Percentiles rank a stretch among this genome's conserved stretches.
Evolutionary conservation across 1,139 yeast genomes (phyloP).

Genomic region (Candida sanyaensis): DNA sequence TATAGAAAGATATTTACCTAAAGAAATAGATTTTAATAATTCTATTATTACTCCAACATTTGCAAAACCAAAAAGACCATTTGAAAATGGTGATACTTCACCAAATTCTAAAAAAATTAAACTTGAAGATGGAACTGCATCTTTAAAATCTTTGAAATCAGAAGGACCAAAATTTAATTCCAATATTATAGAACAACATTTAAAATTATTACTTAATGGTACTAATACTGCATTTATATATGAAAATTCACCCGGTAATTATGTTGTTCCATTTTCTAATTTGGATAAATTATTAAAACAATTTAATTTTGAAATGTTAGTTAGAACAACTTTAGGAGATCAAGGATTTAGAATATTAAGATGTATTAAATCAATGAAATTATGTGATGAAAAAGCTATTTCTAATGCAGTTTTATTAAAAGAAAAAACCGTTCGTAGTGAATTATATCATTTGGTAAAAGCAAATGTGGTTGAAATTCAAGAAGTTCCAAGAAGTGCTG

Average conservation of each 20-base stretch:
- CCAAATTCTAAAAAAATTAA: slow-evolving; percentile 45
- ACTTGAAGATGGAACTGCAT: slow-evolving; percentile 37
- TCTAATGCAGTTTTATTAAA: slow-evolving; percentile 74
- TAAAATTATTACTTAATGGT: slow-evolving; percentile 52
- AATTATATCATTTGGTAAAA: slow-evolving; percentile 55
- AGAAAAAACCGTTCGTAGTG: slow-evolving; percentile 73
- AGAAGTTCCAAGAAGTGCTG: slow-evolving; percentile 91
- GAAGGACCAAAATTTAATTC: slow-evolving; percentile 10
- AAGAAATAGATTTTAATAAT: slow-evolving; percentile 46
- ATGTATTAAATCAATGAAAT: slow-evolving; percentile 63
- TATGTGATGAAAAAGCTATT: slow-evolving; percentile 85
- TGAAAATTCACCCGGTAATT: slow-evolving; percentile 44
- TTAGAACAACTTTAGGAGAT: slow-evolving; percentile 58
- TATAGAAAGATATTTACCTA: slow-evolving; percentile 47
- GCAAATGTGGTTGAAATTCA: slow-evolving; percentile 72
- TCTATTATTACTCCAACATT: slow-evolving; percentile 46
- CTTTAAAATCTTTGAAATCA: slow-evolving; percentile 16
- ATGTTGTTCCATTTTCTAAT: slow-evolving; percentile 42
- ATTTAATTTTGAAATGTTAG: slow-evolving; percentile 59
- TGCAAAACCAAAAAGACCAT: slow-evolving; percentile 34
- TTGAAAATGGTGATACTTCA: slow-evolving; percentile 21
- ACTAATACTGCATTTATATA: slow-evolving; percentile 46
- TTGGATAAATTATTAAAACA: slow-evolving; percentile 51
- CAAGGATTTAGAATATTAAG: slow-evolving; percentile 65
- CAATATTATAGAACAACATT: slow-evolving; percentile 43